Base-by-base conservation (phyloP, 2,329 filamentous ascomycete genomes). In the Orbilia ellipsospora region DNA sequence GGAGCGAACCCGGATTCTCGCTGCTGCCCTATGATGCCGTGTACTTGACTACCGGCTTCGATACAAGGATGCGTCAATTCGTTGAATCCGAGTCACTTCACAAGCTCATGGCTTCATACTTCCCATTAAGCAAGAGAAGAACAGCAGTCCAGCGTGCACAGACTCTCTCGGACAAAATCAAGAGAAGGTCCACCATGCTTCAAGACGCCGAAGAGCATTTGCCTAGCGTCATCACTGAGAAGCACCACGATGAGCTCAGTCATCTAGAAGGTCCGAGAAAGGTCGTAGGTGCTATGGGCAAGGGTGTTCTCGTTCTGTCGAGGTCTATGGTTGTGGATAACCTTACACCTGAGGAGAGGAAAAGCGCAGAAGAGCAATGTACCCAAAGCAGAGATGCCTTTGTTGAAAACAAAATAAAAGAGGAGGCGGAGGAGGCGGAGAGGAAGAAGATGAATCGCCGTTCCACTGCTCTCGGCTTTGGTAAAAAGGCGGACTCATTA, bases 71-170 rank as follows among this genome's bases (percentile, higher is more conserved):
- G 44, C 77, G 77, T 36, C 77, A 79, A 56, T 78, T 78, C 50
- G 73, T 78, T 13, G 73, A 78, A 45, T 79, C 77, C n/a, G 67
- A 79, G 55, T 72, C 70, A 12, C 75, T 79, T 18, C 78, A 79
- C 36, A 66, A 44, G 18, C 65, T 77, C 8, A 26, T 78, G 8
- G 66, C 62, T 2, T 55, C 73, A 18, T 79, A 78, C 55, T 77
- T 78, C 68, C 78, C 77, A 7, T 67, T 78, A 45, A 70, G 68
- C 23, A 76, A 70, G 42, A 65, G 78, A 44, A 60, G 66, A 51
- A 20, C 16, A 13, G 4, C 26, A 8, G 63, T 77, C 3, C 65
- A 77, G 13, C 66, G 73, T 16, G 40, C 60, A 6, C 48, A 61
- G 5, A 70, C 66, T 16, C 31, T 68, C 6, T 77, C 64, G 13